Base-by-base conservation (phyloP, 164 flowering plant genomes). In the Warburgia ugandensis region DNA sequence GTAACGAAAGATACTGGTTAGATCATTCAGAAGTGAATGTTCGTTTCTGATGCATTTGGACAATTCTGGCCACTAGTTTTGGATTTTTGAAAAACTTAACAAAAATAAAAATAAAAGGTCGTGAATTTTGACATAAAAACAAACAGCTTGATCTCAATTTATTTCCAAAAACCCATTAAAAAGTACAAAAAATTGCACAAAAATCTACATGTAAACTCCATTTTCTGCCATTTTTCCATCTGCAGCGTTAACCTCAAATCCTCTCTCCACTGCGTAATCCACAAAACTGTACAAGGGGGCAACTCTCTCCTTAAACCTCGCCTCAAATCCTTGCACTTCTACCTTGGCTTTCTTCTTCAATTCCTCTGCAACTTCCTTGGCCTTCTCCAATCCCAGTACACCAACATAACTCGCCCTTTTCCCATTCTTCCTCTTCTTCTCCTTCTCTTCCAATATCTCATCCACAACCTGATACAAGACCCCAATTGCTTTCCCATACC, bases 401-500 rank as follows among this genome's bases (percentile, higher is more conserved):
- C 59, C 65, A 30, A 75, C 96, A 59, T 77, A 87, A 36, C 88
- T 69, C 26, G 55, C 44, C 54, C 56, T 65, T n/a, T 53, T 62
- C 59, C 50, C 54, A 52, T 33, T 41, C 45, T 33, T 45, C 12
- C 46, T 40, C 10, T 23, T 27, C 48, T 29, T 46, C 54, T 2
- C 46, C 48, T 67, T 71, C 7, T 55, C 75, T 37, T 81, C 76
- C 58, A 70, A n/a, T 1, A 87, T 61, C 31, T 91, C 95, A 50
- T 83, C 87, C 10, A 91, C 86, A 23, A 86, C 83, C 60, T 75
- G 74, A 60, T 81, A 81, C 66, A 86, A 55, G 6, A 91, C 83
- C 23, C 97, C 96, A 21, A 91, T 96, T 16, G 96, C 84, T 55
- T 85, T 69, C 12, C 97, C 97, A 40, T 87, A 91, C 44, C 67